Percentiles rank a stretch among this genome's conserved stretches.
These are phyloP conservation scores for Penicillium griseofulvum DNA, from an alignment of 2,329 filamentous ascomycete genomes.

Conservation along the genomic window DNA sequence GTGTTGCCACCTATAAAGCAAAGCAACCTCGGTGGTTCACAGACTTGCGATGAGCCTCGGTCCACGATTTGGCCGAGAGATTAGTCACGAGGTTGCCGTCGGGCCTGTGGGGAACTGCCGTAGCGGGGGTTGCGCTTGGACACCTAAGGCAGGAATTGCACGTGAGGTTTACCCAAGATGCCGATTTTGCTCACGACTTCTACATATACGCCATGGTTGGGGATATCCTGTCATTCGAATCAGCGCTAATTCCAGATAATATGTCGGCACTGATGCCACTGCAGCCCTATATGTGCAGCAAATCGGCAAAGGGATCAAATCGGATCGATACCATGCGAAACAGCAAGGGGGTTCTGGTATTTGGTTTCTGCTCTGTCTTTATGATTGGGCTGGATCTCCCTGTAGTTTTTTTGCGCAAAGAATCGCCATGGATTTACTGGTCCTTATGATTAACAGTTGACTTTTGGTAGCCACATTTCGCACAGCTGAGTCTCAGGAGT, in stretches of 20 bases:
- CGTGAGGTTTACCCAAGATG: neutral
- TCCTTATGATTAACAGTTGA: neutral
- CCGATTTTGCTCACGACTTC: neutral
- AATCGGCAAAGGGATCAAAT: neutral
- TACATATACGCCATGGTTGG: neutral
- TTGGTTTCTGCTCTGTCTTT: neutral
- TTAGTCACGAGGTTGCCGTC: neutral
- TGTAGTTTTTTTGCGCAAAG: neutral
- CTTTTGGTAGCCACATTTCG: too few species aligned
- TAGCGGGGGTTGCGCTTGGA: neutral
- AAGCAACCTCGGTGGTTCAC: slow-evolving; percentile 16
- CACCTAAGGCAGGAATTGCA: neutral
- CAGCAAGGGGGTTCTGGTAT: neutral
- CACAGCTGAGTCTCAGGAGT: neutral
- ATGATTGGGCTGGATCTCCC: neutral
- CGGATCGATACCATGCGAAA: neutral
- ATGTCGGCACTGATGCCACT: neutral
- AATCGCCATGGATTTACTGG: neutral
- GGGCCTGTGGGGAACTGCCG: neutral
- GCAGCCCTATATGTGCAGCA: neutral
- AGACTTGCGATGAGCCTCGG: slow-evolving; percentile 17
- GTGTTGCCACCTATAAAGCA: slow-evolving; percentile 16
- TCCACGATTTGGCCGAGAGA: slow-evolving; percentile 2
- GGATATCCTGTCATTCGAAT: neutral
- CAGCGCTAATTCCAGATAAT: neutral